A percentile compares a stretch with the other conserved stretches of the same genome.
These are phyloP conservation scores for Tanacetum coccineum DNA, from an alignment of 129 eudicot genomes.

Conservation along the genomic window DNA sequence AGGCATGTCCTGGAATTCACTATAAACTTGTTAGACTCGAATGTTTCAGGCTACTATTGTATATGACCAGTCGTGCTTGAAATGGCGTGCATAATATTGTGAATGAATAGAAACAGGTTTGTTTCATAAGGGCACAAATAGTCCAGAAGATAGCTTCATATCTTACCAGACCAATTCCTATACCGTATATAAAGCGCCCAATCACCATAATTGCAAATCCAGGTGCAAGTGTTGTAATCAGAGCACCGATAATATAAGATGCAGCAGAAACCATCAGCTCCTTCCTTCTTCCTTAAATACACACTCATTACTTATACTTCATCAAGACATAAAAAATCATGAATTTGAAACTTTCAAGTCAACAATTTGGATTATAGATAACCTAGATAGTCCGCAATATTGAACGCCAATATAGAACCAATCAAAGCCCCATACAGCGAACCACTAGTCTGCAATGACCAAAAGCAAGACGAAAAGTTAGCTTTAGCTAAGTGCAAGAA, in stretches of 20 bases:
- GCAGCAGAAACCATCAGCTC: constrained; percentile 76
- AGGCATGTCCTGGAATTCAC: too few species aligned
- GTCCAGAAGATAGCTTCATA: constrained; percentile 10
- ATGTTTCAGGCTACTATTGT: too few species aligned
- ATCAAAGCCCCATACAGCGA: constrained; percentile 93
- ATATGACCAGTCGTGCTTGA: too few species aligned
- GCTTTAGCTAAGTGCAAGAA: constrained; percentile 4
- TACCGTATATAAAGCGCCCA: constrained; percentile 80
- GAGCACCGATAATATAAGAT: constrained; percentile 76
- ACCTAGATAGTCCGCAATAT: constrained; percentile 89
- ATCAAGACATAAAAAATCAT: not conserved
- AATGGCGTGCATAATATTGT: too few species aligned
- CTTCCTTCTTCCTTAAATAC: constrained; percentile 72
- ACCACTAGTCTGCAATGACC: constrained; percentile 80
- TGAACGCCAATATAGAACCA: constrained; percentile 85
- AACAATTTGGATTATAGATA: constrained; percentile 26
- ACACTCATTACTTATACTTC: constrained; percentile 16
- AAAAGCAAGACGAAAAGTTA: constrained; percentile 22
- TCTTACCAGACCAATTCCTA: constrained; percentile 95
- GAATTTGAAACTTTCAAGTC: constrained; percentile 3
- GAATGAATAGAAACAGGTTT: too few species aligned
- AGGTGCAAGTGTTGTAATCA: constrained; percentile 75
- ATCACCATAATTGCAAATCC: constrained; percentile 64
- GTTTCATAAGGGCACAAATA: not conserved
- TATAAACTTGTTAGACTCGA: too few species aligned